Evolutionary conservation across 2,329 filamentous ascomycete genomes (phyloP).

Genomic region (Ceratocystis alfenasii): DNA sequence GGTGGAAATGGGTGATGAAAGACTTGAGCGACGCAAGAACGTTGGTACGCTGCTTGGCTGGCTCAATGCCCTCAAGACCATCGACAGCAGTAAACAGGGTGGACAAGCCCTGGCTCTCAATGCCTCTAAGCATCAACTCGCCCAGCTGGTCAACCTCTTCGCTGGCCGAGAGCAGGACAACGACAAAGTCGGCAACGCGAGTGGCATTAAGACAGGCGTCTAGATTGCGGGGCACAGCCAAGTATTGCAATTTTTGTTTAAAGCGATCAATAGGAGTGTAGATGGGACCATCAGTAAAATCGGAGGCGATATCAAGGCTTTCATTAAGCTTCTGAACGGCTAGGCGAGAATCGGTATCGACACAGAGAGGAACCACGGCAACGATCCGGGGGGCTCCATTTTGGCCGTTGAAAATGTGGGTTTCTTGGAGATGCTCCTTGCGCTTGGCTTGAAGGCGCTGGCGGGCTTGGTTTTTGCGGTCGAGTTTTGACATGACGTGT

Average conservation of each 20-base stretch:
- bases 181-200: conserved; percentile 77
- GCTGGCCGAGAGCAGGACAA: conserved; percentile 71
- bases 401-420: conserved; percentile 70
- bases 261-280: conserved; percentile 74
- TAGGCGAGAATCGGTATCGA: conserved; percentile 53
- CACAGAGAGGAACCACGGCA: conserved; percentile 73
- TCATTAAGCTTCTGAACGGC: conserved; percentile 61
- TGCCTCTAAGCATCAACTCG: conserved; percentile 70
- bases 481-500: conserved; percentile 93
- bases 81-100: conserved; percentile 81
- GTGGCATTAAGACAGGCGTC: conserved; percentile 73
- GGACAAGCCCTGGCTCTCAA: conserved; percentile 89
- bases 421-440: conserved; percentile 66
- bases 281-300: conserved; percentile 43
- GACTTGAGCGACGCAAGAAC: conserved; percentile 76
- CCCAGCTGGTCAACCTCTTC: conserved; percentile 76
- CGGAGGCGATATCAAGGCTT: conserved; percentile 65
- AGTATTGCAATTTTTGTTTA: conserved; percentile 85
- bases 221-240: conserved; percentile 62
- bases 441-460: conserved; percentile 78
- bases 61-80: conserved; percentile 63
- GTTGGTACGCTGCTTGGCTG: conserved; percentile 63
- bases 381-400: conserved; percentile 82
- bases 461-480: conserved; percentile 86
- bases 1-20: conserved; percentile 90